Base-by-base conservation (phyloP, 768 basidiomycete species). In the Agrocybe pediades region DNA sequence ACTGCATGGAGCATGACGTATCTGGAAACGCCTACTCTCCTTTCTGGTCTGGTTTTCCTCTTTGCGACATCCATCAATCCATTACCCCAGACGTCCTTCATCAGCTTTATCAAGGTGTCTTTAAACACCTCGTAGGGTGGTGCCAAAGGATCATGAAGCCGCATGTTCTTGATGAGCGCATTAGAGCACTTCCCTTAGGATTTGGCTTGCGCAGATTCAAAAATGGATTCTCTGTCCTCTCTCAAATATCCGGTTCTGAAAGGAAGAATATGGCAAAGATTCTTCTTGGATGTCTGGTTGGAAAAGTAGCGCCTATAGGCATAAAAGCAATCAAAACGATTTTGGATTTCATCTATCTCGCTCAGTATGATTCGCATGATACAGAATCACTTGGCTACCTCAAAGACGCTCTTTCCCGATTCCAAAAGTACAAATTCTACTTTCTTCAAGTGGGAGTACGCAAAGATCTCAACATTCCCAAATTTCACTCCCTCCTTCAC, bases 241-340 rank as follows among this genome's bases (percentile, higher is more conserved):
- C 71, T 6, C 76, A 78, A 56, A 70, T 74, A 50, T 75, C 74
- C 0, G 78, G 76, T 1, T 60, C 61, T 0, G 74, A 79, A 56
- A 63, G 71, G 41, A 74, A 74, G 50, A 59, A 63, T 17, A 71
- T 75, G 63, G 64, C 71, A 33, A 65, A 67, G 25, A 64, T 70
- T 21, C 64, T 76, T 19, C 33, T 71, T 6, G 64, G 62, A 0
- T 62, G 69, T 44, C 47, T 75, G 0, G 57, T 67, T 24, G 71
- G 68, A 0, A 20, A 17, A 30, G 42, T 64, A 21, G 43, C 59
- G 13, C 24, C 20, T 16, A 8, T 57, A 6, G 56, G 48, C 3
- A 59, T 61, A 2, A 49, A 41, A 9, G 63, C 54, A 2, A 54
- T 62, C 15, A 58, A 49, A 9, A 62, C 65, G 0, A 11, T 72